Evolutionary conservation across 2,329 filamentous ascomycete genomes (phyloP).

Genomic region (Polychaeton citri): DNA sequence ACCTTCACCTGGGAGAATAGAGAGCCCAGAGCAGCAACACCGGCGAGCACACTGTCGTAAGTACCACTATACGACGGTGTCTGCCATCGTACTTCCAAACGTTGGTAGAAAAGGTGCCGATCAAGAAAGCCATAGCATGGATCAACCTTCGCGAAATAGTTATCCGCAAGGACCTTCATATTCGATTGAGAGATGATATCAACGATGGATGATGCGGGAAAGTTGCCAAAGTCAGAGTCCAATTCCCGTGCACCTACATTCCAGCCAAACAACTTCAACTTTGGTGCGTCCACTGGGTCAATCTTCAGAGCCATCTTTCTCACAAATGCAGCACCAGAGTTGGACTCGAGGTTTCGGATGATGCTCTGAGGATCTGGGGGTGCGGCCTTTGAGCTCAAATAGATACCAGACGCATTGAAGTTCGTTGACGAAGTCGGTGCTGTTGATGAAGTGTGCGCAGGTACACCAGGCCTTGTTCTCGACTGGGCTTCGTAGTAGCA

Average conservation of each 20-base stretch:
- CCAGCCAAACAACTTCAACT: slow-evolving; percentile 41
- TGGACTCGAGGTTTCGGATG: slow-evolving; percentile 31
- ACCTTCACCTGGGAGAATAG: slow-evolving; percentile 34
- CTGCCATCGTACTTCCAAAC: slow-evolving; percentile 22
- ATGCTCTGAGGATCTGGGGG: slow-evolving; percentile 3
- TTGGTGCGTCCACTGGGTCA: slow-evolving; percentile 36
- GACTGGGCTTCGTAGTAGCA: slow-evolving; percentile 29
- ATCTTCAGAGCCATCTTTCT: slow-evolving; percentile 36
- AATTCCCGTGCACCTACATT: slow-evolving; percentile 25
- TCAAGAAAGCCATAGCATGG: slow-evolving; percentile 36
- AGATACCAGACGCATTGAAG: too few species aligned
- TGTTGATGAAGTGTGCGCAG: slow-evolving; percentile 1
- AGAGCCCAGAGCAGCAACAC: slow-evolving; percentile 39
- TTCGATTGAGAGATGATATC: slow-evolving; percentile 30
- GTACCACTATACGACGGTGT: slow-evolving; percentile 9
- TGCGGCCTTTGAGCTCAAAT: slow-evolving; percentile 2
- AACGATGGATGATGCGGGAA: too few species aligned
- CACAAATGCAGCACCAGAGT: slow-evolving; percentile 41
- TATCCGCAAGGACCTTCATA: slow-evolving; percentile 29
- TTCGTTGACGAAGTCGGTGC: slow-evolving; percentile 2
- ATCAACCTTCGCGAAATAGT: slow-evolving; percentile 40
- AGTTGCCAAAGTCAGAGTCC: too few species aligned
- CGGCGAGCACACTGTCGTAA: slow-evolving; percentile 36
- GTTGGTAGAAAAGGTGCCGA: slow-evolving; percentile 17
- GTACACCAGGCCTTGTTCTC: slow-evolving; percentile 13